Base-by-base conservation (phyloP, 2,329 filamentous ascomycete genomes). In the Epicoccum sorghinum region DNA sequence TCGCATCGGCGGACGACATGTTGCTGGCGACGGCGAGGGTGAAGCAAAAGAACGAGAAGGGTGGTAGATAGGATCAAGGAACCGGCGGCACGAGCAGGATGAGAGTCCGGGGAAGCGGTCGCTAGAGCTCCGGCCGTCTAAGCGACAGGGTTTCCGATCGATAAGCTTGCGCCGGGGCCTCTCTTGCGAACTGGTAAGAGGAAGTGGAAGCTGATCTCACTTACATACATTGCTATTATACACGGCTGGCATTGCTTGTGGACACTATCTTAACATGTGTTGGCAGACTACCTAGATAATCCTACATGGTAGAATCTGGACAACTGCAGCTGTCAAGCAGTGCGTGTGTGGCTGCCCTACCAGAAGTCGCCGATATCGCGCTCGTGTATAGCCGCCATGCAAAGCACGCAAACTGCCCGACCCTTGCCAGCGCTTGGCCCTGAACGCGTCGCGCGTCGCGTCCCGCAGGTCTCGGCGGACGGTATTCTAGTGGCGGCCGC, bases 1-100 rank as follows among this genome's bases (percentile, higher is more conserved):
- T 89, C 44, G 60, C 63, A 64, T 87, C 77, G 62, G 77, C 68
- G 61, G 77, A 67, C 57, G 80, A 74, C 80, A 82, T 82, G 18
- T 58, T 71, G 64, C 22, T 48, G 58, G 59, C 41, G 46, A 50
- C 42, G 39, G 44, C 39, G 53, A 52, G 55, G 27, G 40, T 46
- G 48, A 47, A 12, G 47, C 37, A 35, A 45, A 48, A 51, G 38
- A 44, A 12, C 4, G 18, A 33, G 41, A 23, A 51, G 49, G 52
- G 44, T 38, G 40, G 50, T 39, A 43, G 22, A 30, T 32, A 44
- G 48, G 46, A 51, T 52, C 59, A 52, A 56, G 55, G 57, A 52
- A 48, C 56, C 47, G 58, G 58, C 47, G 47, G 40, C 50, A 35
- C 24, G 37, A 47, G 53, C 57, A 44, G 56, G 51, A 52, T 41